phyloP scores from a whole-genome alignment of 768 basidiomycete genomes.

The Suillus subalutaceus region DNA sequence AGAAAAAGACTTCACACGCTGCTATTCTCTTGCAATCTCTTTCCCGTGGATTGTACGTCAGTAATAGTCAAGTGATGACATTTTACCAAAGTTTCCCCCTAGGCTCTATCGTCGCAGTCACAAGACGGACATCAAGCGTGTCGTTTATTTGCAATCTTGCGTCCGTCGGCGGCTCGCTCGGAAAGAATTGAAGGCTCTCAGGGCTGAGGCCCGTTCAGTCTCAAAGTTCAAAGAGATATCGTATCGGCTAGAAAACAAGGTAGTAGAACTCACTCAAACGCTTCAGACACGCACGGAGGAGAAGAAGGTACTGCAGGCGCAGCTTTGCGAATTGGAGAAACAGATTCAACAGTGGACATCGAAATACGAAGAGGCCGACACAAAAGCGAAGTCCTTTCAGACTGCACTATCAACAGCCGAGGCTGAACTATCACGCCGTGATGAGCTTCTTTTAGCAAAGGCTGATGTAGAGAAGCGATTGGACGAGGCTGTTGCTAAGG shows the following conservation, averaged over 20 bases:
- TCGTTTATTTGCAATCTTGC: slow-evolving; percentile 90
- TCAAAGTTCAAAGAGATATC: slow-evolving; percentile 99
- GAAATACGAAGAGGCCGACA: slow-evolving; percentile 86
- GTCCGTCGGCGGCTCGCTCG: slow-evolving; percentile 86
- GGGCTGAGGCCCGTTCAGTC: slow-evolving; percentile 92
- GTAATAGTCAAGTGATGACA: slow-evolving; percentile 8
- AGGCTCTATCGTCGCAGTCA: slow-evolving; percentile 60
- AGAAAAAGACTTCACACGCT: slow-evolving; percentile 59
- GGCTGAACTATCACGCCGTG: slow-evolving; percentile 68
- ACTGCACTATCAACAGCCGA: slow-evolving; percentile 70
- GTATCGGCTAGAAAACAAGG: slow-evolving; percentile 97
- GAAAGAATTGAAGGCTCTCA: slow-evolving; percentile 81
- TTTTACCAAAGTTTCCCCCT: slow-evolving; percentile 14
- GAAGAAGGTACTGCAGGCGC: slow-evolving; percentile 83
- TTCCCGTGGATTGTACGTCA: slow-evolving; percentile 83
- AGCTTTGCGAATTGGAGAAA: slow-evolving; percentile 77
- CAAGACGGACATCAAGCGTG: slow-evolving; percentile 63
- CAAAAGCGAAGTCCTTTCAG: slow-evolving; percentile 73
- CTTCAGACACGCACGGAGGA: slow-evolving; percentile 90
- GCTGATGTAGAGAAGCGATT: slow-evolving; percentile 77
- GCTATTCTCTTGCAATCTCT: slow-evolving; percentile 80
- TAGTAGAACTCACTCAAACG: slow-evolving; percentile 94
- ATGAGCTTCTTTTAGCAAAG: slow-evolving; percentile 76
- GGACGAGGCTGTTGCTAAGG: slow-evolving; percentile 74
- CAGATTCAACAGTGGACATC: slow-evolving; percentile 85